Base-by-base conservation (phyloP, 176 grass and related monocot genomes). In the Tuctoria greenei region DNA sequence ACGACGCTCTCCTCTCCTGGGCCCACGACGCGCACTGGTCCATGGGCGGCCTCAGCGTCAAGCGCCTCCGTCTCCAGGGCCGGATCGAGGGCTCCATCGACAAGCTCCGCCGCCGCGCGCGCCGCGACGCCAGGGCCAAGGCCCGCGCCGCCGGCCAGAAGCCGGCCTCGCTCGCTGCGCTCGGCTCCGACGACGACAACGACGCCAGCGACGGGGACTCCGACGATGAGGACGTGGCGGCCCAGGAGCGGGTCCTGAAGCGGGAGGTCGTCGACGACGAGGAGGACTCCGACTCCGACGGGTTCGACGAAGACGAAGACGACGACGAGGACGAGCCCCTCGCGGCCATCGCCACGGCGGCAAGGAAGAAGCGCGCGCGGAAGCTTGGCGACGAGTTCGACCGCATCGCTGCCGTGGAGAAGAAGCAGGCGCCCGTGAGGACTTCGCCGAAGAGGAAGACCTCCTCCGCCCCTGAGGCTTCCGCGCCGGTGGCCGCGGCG, bases 1-100 rank as follows among this genome's bases (percentile, higher is more conserved):
- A 84, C 51, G 95, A 95, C 50, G 74, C 91, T 21, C 82, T 99
- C 35, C 81, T 92, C 42, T 74, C 59, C 0, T 95, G 95, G 91
- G 95, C 91, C 0, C 62, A 78, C 27, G 91, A 99, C 36, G 95
- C 91, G 40, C 95, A 95, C 85, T 99, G 95, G 91, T 92, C 84
- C 79, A 95, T 99, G 91, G 91, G 95, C 14, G 95, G 89, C 4
- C 80, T 95, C 82, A 69, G 76, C 58, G 83, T 75, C 68, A 83
- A 83, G 44, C 91, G 89, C 45, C 86, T 85, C 84, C 95, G 89
- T 21, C 82, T 99, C 28, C 91, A 99, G 81, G 95, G 91, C 77
- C 82, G 79, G 52, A 92, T 99, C 82, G 95, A 99, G 76, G 91
- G 95, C 18, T 86, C 79, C 69, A 67, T 99, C 70, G 61, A 83